Base-by-base conservation (phyloP, 805 yeast genomes). In the Pichia rugopelliculosa region DNA sequence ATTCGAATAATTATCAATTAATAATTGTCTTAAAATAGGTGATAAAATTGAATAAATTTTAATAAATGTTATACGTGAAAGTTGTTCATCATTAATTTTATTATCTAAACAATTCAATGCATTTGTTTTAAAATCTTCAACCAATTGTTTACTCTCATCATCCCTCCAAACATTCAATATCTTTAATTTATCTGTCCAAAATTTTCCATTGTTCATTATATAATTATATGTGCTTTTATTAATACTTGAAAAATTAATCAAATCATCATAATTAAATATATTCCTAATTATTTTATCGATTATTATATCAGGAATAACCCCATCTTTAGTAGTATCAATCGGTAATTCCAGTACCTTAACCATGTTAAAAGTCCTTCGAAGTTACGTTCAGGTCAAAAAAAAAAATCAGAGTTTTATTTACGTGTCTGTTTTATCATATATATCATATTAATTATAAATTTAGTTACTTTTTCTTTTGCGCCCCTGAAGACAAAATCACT, bases 1-100 rank as follows among this genome's bases (percentile, higher is more conserved):
- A 49, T 66, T 64, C 9, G 62, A 49, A 45, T 65, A 64, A 47
- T 66, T 63, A 27, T 58, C 59, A n/a, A 66, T 50, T 18, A 66
- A 51, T 44, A 67, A 39, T 44, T 64, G 65, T 25, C 53, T 53
- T 9, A 65, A 47, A 3, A 65, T 53, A 1, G 70, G 70, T 4
- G 55, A 51, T 46, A 66, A 39, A n/a, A 52, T 53, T 9, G 56
- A 48, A 45, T 62, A 64, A 1, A 66, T 56, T 21, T 47, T 44
- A 6, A 56, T 58, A 45, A 67, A 66, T 17, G 53, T 41, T 5
- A 15, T 27, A 39, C 60, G 54, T 4, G 68, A 62, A 8, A 59
- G 30, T 38, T 53, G 48, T 9, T 59, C 53, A 42, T 64, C 64
- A 20, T 52, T 43, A 9, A 57, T 53, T 26, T 55, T 57, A 12